These are phyloP conservation scores for Naganishia friedmannii DNA, from an alignment of 768 basidiomycete genomes.

Conservation along the genomic window DNA sequence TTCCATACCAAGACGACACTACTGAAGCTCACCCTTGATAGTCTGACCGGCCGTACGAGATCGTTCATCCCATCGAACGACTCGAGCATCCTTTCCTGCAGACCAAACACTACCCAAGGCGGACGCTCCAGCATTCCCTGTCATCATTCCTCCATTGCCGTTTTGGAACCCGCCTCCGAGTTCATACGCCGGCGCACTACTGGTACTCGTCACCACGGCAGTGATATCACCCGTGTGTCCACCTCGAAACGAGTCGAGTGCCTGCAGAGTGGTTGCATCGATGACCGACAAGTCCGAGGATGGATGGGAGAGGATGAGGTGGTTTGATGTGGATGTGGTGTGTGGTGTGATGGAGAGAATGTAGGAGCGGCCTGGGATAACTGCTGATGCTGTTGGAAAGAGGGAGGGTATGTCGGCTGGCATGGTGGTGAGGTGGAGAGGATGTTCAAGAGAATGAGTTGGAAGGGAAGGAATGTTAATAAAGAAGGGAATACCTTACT, in stretches of 20 bases:
- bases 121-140: neutral
- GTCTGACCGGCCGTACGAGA: conserved; percentile 37
- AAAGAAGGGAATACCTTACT: neutral
- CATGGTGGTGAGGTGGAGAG: conserved; percentile 26
- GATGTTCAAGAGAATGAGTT: too few species aligned
- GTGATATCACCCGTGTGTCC: conserved; percentile 45
- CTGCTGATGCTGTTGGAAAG: conserved; percentile 7
- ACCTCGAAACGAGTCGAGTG: conserved; percentile 39
- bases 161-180: conserved; percentile 27
- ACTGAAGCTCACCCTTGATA: conserved; percentile 50
- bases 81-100: conserved; percentile 42
- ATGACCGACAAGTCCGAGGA: conserved; percentile 42
- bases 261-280: conserved; percentile 46
- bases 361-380: conserved; percentile 35
- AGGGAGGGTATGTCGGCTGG: conserved; percentile 20
- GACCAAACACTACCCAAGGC: conserved; percentile 37
- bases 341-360: conserved; percentile 46
- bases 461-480: neutral
- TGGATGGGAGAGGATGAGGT: conserved; percentile 48
- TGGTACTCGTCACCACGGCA: conserved; percentile 30
- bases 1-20: too few species aligned
- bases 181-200: neutral
- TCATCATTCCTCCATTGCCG: conserved; percentile 11
- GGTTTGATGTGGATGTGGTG: conserved; percentile 36
- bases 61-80: conserved; percentile 51